phyloP scores from a whole-genome alignment of 2,329 filamentous ascomycete genomes.

The Aspergillus sp. region DNA sequence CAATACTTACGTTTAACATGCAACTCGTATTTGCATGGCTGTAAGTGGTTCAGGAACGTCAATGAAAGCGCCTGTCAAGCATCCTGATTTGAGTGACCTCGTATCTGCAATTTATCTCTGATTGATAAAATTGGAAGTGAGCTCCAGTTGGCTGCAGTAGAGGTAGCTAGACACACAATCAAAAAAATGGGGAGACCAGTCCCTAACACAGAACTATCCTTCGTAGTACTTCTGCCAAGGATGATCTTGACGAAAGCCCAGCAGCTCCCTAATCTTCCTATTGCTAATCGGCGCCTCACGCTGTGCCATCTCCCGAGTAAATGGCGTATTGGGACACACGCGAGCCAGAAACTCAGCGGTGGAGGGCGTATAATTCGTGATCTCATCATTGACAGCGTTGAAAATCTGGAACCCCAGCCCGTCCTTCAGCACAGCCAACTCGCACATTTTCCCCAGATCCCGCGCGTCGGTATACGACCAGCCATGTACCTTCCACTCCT shows the following conservation, averaged over 20 bases:
- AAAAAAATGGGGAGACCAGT: too few relatives aligned
- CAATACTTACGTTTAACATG: too few relatives aligned
- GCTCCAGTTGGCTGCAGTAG: too few relatives aligned
- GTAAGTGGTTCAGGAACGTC: too few relatives aligned
- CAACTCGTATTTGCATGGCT: too few relatives aligned
- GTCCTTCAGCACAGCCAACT: slow-evolving; percentile 51
- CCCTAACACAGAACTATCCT: too few relatives aligned
- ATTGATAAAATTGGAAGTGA: too few relatives aligned
- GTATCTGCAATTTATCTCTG: too few relatives aligned
- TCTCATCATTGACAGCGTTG: slow-evolving; percentile 63
- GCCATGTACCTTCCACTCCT: slow-evolving; percentile 55
- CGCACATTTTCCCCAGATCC: slow-evolving; percentile 62
- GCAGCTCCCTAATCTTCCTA: slow-evolving; percentile 56
- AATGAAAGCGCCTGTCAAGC: too few relatives aligned
- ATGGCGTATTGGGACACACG: slow-evolving; percentile 48
- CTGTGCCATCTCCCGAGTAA: slow-evolving; percentile 57
- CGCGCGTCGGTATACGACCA: slow-evolving; percentile 65
- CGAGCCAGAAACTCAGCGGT: slow-evolving; percentile 54
- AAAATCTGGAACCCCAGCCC: slow-evolving; percentile 63
- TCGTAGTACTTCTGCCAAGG: slow-evolving; percentile 14
- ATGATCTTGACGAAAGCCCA: slow-evolving; percentile 61
- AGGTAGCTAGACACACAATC: too few relatives aligned
- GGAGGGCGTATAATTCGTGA: slow-evolving; percentile 52
- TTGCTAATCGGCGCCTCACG: slow-evolving; percentile 63
- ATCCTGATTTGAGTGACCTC: too few relatives aligned